Base-by-base conservation (phyloP, 768 basidiomycete species). In the Vararia minispora region DNA sequence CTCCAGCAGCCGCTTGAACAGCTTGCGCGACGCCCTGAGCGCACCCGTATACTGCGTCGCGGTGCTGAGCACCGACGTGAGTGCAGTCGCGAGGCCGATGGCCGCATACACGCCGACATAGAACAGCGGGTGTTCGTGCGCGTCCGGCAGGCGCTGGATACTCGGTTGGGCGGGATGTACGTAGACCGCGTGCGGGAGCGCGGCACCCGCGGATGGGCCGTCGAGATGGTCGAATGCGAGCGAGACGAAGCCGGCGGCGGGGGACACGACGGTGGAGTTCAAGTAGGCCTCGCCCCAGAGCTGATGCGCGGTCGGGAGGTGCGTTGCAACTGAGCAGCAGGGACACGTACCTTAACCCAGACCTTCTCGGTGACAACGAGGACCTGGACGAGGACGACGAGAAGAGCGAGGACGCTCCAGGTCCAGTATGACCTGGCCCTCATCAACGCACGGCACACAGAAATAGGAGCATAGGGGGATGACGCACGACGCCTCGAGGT, bases 261-360 rank as follows among this genome's bases (percentile, higher is more conserved):
- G n/a, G n/a, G n/a, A n/a, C n/a, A n/a, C n/a, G n/a, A n/a, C n/a
- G n/a, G n/a, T n/a, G n/a, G n/a, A n/a, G 29, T 49, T 37, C 18
- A 57, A 54, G 45, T 80, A 79, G 2, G 76, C 79, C 43, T 76
- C 69, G 8, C 80, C 79, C 83, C 83, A 87, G 22, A 64, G 61
- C 73, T 75, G 40, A 6, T 16, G n/a, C 26, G n/a, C 28, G 45
- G 14, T 40, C 14, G 11, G 22, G 27, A 18, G 12, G 25, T 13
- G 12, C n/a, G n/a, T n/a, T n/a, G n/a, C n/a, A n/a, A n/a, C n/a
- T n/a, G n/a, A n/a, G n/a, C n/a, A n/a, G n/a, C n/a, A n/a, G n/a
- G n/a, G n/a, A n/a, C 5, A 16, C 49, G 21, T 31, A 80, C 73
- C 65, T 72, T 84, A 50, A 89, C 78, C 85, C 85, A 89, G 5